Base-by-base conservation (phyloP, 1,284 basidiomycete genomes). In the Coniophora puteana region DNA sequence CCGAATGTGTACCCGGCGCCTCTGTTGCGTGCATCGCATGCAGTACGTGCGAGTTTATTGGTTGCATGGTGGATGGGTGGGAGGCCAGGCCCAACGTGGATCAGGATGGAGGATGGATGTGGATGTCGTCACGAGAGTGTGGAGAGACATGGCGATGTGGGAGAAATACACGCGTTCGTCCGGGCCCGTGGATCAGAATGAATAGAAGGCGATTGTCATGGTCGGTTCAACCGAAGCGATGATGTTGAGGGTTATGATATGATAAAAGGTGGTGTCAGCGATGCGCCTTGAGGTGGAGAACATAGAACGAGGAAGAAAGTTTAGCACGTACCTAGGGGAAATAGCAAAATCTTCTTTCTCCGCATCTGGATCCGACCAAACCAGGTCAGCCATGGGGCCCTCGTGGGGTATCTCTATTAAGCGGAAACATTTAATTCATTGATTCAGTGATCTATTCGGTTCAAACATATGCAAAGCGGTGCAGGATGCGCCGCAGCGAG, bases 291-390 rank as follows among this genome's bases (percentile, higher is more conserved):
- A n/a, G n/a, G n/a, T n/a, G n/a, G n/a, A n/a, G n/a, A n/a, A n/a
- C n/a, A n/a, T n/a, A n/a, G n/a, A n/a, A n/a, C n/a, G n/a, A n/a
- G n/a, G n/a, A n/a, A n/a, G 22, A 34, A 43, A 21, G 18, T 23
- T 22, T 36, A 16, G 36, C 24, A 64, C 78, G 44, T 48, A 93
- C 92, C 94, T 80, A 37, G 96, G 95, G 43, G 93, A 96, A 64
- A 99, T 98, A 29, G 95, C 95, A 63, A 98, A 99, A 58, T 99
- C 96, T 62, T 98, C 95, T 63, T 98, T 98, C 63, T 98, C 95
- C 32, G 93, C 85, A 69, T 99, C 96, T 23, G 96, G 96, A 74
- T 99, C 96, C 32, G 93, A 97, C 96, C 96, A 99, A 3, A 99
- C 96, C 18, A 99, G 76, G 72, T 99, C 96, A n/a, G 95, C 95